Evolutionary conservation across 176 grass and related monocot species (phyloP), one percentile per base, ranked within the genome.

Genomic region (Alopecurus myosuroides): DNA sequence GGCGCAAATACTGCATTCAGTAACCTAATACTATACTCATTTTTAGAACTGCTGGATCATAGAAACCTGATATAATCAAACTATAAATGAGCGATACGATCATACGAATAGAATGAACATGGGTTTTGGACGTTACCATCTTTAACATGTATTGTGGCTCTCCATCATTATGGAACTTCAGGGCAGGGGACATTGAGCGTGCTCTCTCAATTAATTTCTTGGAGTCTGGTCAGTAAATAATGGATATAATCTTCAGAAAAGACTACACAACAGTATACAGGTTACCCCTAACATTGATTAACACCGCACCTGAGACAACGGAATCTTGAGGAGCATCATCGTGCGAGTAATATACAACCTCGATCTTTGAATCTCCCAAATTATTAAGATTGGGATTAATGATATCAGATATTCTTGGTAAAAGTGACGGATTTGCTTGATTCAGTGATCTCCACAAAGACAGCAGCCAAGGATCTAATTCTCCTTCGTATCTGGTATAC

Each of bases 401-500:
- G 52, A 95, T 95, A 88, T 98, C 83, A 74, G 85, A 95, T 71
- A 95, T 39, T 49, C 88, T 85, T 77, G 93, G 93, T 88, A 98
- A 67, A 70, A 98, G 78, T 65, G 70, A 77, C 7, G 55, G 72
- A 61, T 92, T 77, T 63, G 76, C 83, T 84, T 88, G 84, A 92
- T 92, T 89, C 75, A 92, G 56, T 60, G 71, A 90, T 77, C 84
- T 92, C 96, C 96, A 98, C 45, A 98, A 35, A 77, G 89, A 90
- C 46, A 87, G 74, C 85, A 98, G 87, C 96, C 93, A 98, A 63
- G 91, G 91, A 60, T 95, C 96, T 30, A 98, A 63, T 80, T 87
- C 80, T 53, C 95, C 96, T 91, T 98, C 96, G 53, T 98, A 98
- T 63, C 96, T 98, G 85, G 39, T 53, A 66, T 28, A 48, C 52